A percentile compares a stretch with the other conserved stretches of the same genome.
Conservation (phyloP, 257 asterid genomes). For the Solanum stenotomum region DNA sequence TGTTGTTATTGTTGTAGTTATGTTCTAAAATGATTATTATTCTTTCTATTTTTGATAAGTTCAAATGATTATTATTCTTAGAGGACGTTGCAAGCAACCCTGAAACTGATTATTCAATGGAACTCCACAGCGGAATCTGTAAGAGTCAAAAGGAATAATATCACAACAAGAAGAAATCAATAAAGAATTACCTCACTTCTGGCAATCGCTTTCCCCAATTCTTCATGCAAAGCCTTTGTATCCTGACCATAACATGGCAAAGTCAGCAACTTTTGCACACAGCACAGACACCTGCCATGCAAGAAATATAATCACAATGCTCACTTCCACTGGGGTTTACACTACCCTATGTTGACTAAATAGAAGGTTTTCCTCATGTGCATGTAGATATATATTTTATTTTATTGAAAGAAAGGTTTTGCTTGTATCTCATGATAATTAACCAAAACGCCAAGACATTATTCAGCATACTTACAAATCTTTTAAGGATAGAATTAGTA, state of each 20-base stretch:
- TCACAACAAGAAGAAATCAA: neutral
- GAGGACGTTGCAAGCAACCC: neutral
- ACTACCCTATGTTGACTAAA: conserved; percentile 2
- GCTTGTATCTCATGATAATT: neutral
- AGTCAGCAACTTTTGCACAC: conserved; percentile 37
- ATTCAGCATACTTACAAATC: neutral
- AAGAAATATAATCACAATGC: conserved; percentile 19
- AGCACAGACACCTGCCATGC: conserved; percentile 20
- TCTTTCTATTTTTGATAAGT: neutral
- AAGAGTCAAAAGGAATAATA: neutral
- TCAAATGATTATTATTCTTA: neutral
- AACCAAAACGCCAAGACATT: neutral
- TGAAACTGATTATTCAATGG: neutral
- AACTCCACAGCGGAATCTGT: neutral
- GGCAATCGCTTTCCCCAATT: conserved; percentile 59
- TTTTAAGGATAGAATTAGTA: neutral
- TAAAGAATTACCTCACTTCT: conserved; percentile 55
- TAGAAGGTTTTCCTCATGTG: neutral
- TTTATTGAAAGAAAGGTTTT: neutral
- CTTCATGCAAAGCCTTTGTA: conserved; percentile 55
- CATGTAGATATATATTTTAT: neutral
- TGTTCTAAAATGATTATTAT: neutral
- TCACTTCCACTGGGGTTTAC: conserved; percentile 9
- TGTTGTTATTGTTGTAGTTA: neutral
- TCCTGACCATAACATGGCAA: conserved; percentile 61